Conservation (phyloP, 2,329 filamentous ascomycete species). For the Erysiphe pisi region DNA sequence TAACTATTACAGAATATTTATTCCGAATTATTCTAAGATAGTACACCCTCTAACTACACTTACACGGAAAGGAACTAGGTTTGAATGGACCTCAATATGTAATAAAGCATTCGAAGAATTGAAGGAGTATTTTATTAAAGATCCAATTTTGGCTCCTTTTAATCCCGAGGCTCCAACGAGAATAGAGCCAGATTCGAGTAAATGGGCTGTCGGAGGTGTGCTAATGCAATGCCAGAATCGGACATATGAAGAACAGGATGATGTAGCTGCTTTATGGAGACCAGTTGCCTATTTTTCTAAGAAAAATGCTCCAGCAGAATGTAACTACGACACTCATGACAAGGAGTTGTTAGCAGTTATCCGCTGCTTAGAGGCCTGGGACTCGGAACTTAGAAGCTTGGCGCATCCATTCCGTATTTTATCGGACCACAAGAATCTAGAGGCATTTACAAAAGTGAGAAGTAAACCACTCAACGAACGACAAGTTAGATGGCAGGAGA, state of each 20-base stretch:
- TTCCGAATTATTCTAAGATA: constrained; percentile 22
- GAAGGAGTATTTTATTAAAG: neutral
- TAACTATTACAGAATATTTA: constrained; percentile 30
- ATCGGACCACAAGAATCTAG: neutral
- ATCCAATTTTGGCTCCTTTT: constrained; percentile 15
- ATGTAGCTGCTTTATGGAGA: constrained; percentile 1
- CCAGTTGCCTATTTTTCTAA: neutral
- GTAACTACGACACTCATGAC: neutral
- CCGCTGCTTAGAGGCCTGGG: constrained; percentile 8
- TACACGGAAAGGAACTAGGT: constrained; percentile 16
- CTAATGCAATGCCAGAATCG: neutral
- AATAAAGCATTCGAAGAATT: constrained; percentile 1
- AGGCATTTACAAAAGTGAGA: constrained; percentile 1
- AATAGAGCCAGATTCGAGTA: constrained; percentile 7
- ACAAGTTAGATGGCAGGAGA: neutral
- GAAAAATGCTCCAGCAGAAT: neutral
- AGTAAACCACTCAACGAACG: neutral
- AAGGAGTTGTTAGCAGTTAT: constrained; percentile 18
- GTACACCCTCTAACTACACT: constrained; percentile 11
- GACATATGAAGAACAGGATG: constrained; percentile 1
- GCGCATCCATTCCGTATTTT: neutral
- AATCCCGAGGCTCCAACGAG: neutral
- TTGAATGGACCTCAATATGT: constrained; percentile 7
- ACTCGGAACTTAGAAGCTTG: neutral
- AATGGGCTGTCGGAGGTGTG: constrained; percentile 22